Base-by-base conservation (phyloP, 106 monocot species). In the Acorus gramineus region DNA sequence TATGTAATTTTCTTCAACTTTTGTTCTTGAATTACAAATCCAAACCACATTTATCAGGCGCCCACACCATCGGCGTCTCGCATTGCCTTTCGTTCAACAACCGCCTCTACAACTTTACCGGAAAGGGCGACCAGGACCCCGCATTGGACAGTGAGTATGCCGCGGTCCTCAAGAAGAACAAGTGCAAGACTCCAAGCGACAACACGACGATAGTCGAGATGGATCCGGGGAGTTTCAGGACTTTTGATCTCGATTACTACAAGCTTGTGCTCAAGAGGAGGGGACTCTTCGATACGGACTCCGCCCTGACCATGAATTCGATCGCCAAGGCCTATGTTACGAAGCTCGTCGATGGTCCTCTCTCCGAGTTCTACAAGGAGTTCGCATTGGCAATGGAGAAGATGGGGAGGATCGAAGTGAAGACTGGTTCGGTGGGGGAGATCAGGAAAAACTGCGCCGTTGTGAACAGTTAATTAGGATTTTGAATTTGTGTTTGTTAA, bases 241-340 rank as follows among this genome's bases (percentile, higher is more conserved):
- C 86, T 2, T 95, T 90, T n/a, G 94, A 95, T 63, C 59, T 81
- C 4, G 68, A 76, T 42, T 95, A 95, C 84, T 95, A 90, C 80
- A 71, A 71, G 55, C 70, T 65, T 8, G 60, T 95, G 44, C 66
- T 81, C 6, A 82, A 90, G 67, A 70, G 79, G 54, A 77, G 86
- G 74, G 89, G 90, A 0, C 77, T 90, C 52, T 90, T 95, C 71
- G 72, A 81, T 46, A 86, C 94, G 9, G 94, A 95, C 57, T 77
- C 75, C 2, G 86, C 90, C 50, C 82, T 95, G 1, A 81, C 79
- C 11, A 79, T 78, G 1, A 72, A 81, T 48, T 47, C 64, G 0
- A 68, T 64, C 5, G 74, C 79, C 8, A 71, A 68, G 56, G 66
- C 77, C 2, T 71, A 66, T 51, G 78, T 90, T 28, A 11, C 46